Base-by-base conservation (phyloP, 768 basidiomycete genomes). In the Phaffia tasmanica region DNA sequence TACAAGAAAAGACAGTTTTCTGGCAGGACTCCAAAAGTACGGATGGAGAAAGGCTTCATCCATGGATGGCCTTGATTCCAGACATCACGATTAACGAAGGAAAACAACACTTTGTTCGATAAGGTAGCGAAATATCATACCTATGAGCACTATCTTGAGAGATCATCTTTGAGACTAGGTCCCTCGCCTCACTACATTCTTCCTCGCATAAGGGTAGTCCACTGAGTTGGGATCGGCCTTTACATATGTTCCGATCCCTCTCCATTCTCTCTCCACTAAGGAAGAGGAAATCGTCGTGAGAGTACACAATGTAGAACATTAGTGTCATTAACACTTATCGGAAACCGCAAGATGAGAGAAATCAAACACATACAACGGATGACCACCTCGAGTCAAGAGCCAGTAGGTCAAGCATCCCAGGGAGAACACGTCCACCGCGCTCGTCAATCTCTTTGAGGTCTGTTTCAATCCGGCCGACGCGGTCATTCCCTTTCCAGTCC, bases 381-480 rank as follows among this genome's bases (percentile, higher is more conserved):
- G 95, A 1, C 83, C 81, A 1, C 95, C 95, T 62, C 83, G 85
- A 60, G 91, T 90, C 49, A 97, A 79, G 25, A 87, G 86, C 76
- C 93, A 95, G 74, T 89, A 97, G 76, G 92, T 94, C 70, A 98
- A 78, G 77, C 94, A 98, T 0, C 95, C 95, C 32, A 98, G 78
- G 0, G 95, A 90, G 73, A 98, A 99, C 32, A 99, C 87, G 75
- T 99, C 95, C 68, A 99, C 89, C 21, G 88, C 87, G 75, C 95
- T 93, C 21, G 95, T 98, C 70, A 99, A 78, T 81, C 81, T 70
- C 57, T 1, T 62, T 63, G 49, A 63, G 62, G 18, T 84, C 86
- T 47, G 82, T 80, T 60, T 42, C 63, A 0, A 66, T 85, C 85
- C 49, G 48, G 29, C 1, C 3, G 35, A 57, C 53, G 16, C 42